Evolutionary conservation across 345 rosid species (phyloP).

Genomic region (Eucalyptus guilfoylei): DNA sequence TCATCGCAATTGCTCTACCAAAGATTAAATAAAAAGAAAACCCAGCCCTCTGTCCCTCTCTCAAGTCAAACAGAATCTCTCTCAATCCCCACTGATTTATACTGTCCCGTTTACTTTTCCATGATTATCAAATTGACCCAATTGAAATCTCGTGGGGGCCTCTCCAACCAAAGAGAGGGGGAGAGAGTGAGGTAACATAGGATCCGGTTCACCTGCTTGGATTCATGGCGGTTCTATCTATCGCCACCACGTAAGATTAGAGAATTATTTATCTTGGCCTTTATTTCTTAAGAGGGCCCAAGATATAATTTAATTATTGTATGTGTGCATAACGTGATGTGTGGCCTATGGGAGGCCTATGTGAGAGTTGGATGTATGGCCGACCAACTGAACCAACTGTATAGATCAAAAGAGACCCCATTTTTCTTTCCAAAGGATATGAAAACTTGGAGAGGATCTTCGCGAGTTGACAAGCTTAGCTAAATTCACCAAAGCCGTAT

Average conservation of each 20-base stretch:
- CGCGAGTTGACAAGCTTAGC: not conserved
- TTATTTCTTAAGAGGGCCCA: not conserved
- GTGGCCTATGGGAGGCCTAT: not conserved
- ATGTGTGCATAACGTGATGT: not conserved
- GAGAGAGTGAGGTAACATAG: not conserved
- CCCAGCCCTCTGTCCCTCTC: not conserved
- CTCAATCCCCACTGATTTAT: not conserved
- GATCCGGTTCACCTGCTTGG: not conserved
- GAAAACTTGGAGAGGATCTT: not conserved
- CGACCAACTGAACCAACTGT: slow-evolving; percentile 22
- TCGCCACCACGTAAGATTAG: not conserved
- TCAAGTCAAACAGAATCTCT: slow-evolving; percentile 20
- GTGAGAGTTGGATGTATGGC: slow-evolving; percentile 1
- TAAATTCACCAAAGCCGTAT: not conserved
- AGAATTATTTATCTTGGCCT: not conserved
- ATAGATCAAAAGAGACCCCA: not conserved
- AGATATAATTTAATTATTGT: not conserved
- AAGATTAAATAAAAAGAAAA: not conserved
- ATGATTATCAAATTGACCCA: not conserved
- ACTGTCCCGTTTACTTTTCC: not conserved
- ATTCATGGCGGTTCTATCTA: not conserved
- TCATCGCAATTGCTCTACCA: not conserved
- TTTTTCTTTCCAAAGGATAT: not conserved
- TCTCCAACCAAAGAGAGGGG: not conserved
- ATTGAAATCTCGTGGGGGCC: not conserved